phyloP scores from a whole-genome alignment of 225 moss, liverwort and hornwort species.

The Rhytidiadelphus loreus region DNA sequence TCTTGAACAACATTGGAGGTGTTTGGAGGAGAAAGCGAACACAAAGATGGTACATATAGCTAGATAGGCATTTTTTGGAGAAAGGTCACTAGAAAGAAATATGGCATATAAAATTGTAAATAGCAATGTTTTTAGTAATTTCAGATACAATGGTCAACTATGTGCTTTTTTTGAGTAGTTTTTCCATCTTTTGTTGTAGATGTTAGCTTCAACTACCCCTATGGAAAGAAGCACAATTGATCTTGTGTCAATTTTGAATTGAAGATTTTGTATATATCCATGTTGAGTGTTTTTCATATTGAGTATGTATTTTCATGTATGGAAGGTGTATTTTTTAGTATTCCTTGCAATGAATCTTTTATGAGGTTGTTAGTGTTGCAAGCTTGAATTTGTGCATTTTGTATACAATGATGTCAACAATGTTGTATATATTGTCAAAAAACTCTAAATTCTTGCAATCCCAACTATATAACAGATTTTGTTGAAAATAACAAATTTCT shows the following conservation, averaged over 20 bases:
- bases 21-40: fast-evolving
- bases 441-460: background rate
- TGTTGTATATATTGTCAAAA: background rate
- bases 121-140: background rate
- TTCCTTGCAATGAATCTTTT: background rate
- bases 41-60: background rate
- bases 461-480: too few species aligned
- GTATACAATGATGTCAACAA: fast-evolving
- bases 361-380: fast-evolving
- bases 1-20: background rate
- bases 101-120: fast-evolving
- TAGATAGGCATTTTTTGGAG: fast-evolving
- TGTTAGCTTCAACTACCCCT: fast-evolving
- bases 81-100: fast-evolving
- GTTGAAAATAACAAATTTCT: too few species aligned
- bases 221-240: fast-evolving
- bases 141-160: fast-evolving
- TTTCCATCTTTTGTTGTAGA: background rate
- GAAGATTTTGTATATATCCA: fast-evolving
- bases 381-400: background rate
- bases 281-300: background rate
- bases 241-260: background rate
- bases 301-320: background rate
- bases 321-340: background rate
- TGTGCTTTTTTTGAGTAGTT: background rate